These are phyloP conservation scores for Adansonia rubrostipa DNA, from an alignment of 441 rosid species.

Conservation along the genomic window DNA sequence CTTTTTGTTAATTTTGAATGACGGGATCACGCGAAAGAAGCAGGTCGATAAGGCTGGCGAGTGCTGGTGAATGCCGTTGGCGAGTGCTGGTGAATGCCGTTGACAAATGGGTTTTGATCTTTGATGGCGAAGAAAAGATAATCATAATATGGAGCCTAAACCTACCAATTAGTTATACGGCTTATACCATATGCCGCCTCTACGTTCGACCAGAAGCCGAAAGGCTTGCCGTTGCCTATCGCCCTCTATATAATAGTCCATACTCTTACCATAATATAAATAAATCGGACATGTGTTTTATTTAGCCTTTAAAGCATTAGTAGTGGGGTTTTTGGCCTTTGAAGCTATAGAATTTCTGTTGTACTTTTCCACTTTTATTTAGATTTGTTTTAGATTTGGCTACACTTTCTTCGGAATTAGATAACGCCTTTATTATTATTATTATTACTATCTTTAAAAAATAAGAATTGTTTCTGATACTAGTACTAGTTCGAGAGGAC, in stretches of 20 bases:
- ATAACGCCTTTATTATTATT: not conserved
- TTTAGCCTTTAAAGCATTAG: not conserved
- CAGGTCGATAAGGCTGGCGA: not conserved
- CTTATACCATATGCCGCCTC: not conserved
- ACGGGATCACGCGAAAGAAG: constrained; percentile 28
- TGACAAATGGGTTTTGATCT: not conserved
- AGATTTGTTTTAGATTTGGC: not conserved
- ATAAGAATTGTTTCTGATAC: not conserved
- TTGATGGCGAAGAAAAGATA: not conserved
- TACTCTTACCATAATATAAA: not conserved
- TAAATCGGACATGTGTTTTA: not conserved
- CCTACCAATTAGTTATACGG: not conserved
- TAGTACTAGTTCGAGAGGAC: not conserved
- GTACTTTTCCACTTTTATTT: not conserved
- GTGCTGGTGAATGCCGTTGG: not conserved
- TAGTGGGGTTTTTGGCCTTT: not conserved
- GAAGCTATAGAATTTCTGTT: not conserved
- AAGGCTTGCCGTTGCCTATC: not conserved
- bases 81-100: not conserved
- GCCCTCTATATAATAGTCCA: not conserved
- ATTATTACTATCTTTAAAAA: not conserved
- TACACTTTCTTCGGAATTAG: not conserved
- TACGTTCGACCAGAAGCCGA: not conserved
- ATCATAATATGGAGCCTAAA: not conserved
- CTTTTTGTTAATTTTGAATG: not conserved